Base-by-base conservation (phyloP, 768 basidiomycete genomes). In the Hydnomerulius pinastri region DNA sequence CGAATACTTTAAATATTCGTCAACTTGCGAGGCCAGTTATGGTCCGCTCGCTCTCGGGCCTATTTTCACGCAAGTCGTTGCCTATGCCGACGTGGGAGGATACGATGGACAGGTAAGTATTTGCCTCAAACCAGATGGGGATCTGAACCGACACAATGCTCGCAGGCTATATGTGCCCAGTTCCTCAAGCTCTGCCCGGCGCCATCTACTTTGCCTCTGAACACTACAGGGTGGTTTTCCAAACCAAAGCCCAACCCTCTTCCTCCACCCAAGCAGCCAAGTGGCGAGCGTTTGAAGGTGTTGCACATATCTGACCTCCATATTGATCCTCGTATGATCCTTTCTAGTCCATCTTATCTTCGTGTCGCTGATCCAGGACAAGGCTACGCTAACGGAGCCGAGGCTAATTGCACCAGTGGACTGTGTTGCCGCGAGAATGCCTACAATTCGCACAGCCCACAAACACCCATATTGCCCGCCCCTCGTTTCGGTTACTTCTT, bases 231-330 rank as follows among this genome's bases (percentile, higher is more conserved):
- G 11, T 90, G 87, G 84, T 91, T 90, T 67, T 72, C 78, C 24
- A 90, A 87, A 65, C 85, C 87, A 3, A 91, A 90, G 62, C 88
- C 88, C 1, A 75, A 77, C 24, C 82, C 83, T 4, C 75, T 84
- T 11, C 86, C 85, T n/a, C 53, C 72, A 8, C 73, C 75, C 0
- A 85, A 76, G 63, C 73, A 75, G 62, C 76, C 78, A 13, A 86
- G 81, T 37, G 87, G 87, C 11, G 67, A 86, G 58, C 74, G 81
- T 30, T 69, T 89, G 36, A 89, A 87, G 62, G 82, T 90, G 0
- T 66, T 91, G 50, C 89, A 90, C 62, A 48, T 91, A n/a, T 87
- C 86, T 1, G 88, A 90, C 60, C 73, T 87, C 49, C 89, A 90
- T 63, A 68, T 91, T 43, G 88, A 90, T 64, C 83, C 87, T 32